phyloP scores from a whole-genome alignment of 352 stramenopile genomes.

The Phytophthora chlamydospora region DNA sequence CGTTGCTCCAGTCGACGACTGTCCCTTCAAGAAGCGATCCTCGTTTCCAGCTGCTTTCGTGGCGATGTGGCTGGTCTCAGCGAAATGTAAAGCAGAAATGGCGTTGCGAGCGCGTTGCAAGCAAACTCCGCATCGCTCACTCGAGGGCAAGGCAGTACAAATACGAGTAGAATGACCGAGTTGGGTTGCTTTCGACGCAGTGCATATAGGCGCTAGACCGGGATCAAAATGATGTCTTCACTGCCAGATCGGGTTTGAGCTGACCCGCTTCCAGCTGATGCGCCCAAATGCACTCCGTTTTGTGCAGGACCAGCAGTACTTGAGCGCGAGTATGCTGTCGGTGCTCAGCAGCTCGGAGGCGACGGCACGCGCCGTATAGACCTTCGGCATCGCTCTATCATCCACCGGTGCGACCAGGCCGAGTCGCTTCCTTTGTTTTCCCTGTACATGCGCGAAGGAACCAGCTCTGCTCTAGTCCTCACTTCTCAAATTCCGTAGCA shows the following conservation, averaged over 20 bases:
- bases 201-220: background rate
- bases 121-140: too few relatives aligned
- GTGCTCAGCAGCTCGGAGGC: constrained; percentile 7
- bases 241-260: constrained; percentile 19
- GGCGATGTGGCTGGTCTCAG: constrained; percentile 11
- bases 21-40: constrained; percentile 2
- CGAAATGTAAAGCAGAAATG: constrained; percentile 5
- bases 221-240: constrained; percentile 19
- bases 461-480: constrained; percentile 9
- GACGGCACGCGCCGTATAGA: background rate
- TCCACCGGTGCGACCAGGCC: background rate
- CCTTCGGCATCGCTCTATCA: background rate
- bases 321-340: constrained; percentile 5
- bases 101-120: background rate
- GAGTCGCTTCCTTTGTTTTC: background rate
- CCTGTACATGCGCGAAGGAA: too few relatives aligned
- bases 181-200: too few relatives aligned
- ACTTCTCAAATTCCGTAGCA: constrained; percentile 23
- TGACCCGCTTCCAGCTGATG: constrained; percentile 29
- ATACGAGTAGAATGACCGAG: background rate
- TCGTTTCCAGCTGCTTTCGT: constrained; percentile 2
- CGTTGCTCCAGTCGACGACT: constrained; percentile 3
- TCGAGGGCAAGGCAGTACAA: too few relatives aligned
- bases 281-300: constrained; percentile 25
- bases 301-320: constrained; percentile 1